phyloP scores from a whole-genome alignment of 805 yeast genomes.

The Komagataella kurtzmanii region DNA sequence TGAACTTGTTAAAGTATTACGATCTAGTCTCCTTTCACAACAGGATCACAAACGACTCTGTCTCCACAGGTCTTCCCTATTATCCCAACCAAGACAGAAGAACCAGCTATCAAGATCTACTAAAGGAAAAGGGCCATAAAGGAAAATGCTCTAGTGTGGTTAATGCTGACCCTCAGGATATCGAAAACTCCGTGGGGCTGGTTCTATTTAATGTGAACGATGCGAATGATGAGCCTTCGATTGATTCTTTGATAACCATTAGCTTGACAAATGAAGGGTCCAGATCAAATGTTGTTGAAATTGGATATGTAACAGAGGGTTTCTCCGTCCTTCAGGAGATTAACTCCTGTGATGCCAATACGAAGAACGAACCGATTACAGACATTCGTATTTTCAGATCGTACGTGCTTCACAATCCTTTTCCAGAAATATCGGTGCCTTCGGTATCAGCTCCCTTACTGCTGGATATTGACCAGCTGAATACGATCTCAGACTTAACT shows the following conservation, averaged over 20 bases:
- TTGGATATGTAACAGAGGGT: conserved; percentile 43
- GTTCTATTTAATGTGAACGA: conserved; percentile 6
- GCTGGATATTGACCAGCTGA: conserved; percentile 9
- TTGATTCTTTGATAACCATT: conserved; percentile 23
- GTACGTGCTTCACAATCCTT: conserved; percentile 41
- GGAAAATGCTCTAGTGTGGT: conserved; percentile 8
- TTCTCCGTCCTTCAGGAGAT: conserved; percentile 29
- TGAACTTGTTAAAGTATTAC: conserved; percentile 38
- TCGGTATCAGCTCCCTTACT: conserved; percentile 18
- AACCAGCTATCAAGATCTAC: background rate
- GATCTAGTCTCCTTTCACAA: conserved; percentile 36
- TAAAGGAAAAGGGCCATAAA: background rate
- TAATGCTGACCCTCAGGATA: conserved; percentile 10
- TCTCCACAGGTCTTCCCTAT: conserved; percentile 34
- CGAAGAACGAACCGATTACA: conserved; percentile 23
- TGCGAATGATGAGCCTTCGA: background rate
- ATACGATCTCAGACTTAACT: conserved; percentile 11
- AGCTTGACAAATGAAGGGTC: conserved; percentile 17
- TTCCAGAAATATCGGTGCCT: conserved; percentile 18
- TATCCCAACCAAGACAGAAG: conserved; percentile 17
- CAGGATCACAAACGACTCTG: conserved; percentile 22
- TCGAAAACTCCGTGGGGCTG: conserved; percentile 21
- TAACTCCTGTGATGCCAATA: conserved; percentile 25
- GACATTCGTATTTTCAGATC: conserved; percentile 40
- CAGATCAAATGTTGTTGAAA: conserved; percentile 15